These are phyloP conservation scores for Tulasnella sp. DNA, from an alignment of 768 basidiomycete species.

Conservation along the genomic window DNA sequence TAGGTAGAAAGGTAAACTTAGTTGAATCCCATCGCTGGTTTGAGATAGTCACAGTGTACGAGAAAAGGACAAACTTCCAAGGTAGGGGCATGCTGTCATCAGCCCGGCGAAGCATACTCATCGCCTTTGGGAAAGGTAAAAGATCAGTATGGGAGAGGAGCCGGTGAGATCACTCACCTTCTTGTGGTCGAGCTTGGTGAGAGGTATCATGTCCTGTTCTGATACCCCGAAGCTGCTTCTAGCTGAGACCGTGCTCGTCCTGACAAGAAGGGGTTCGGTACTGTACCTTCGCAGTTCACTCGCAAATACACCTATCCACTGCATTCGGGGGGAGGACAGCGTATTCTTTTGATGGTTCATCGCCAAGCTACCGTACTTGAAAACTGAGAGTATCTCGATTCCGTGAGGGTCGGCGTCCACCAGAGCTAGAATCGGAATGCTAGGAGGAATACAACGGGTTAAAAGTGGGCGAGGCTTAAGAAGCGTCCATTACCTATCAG, in stretches of 20 bases:
- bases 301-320: constrained; percentile 70
- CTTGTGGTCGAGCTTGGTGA: constrained; percentile 58
- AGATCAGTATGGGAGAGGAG: no score
- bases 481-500: constrained; percentile 28
- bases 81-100: constrained; percentile 35
- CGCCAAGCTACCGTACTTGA: constrained; percentile 63
- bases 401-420: constrained; percentile 92
- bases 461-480: background rate
- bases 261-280: background rate
- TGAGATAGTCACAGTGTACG: background rate
- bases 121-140: no score
- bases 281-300: constrained; percentile 55
- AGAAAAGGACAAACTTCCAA: constrained; percentile 47
- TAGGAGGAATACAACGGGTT: constrained; percentile 24
- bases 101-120: constrained; percentile 44
- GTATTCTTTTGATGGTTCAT: constrained; percentile 60
- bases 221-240: constrained; percentile 43
- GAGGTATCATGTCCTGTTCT: constrained; percentile 52
- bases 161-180: no score
- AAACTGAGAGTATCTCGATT: constrained; percentile 81
- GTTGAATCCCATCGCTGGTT: background rate
- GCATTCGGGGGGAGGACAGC: constrained; percentile 53
- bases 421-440: constrained; percentile 64
- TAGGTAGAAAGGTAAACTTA: background rate
- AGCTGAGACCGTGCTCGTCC: background rate